Percentiles rank a stretch among this genome's conserved stretches.
These are phyloP conservation scores for Lotus japonicus DNA, from an alignment of 306 rosid genomes.

Conservation along the genomic window DNA sequence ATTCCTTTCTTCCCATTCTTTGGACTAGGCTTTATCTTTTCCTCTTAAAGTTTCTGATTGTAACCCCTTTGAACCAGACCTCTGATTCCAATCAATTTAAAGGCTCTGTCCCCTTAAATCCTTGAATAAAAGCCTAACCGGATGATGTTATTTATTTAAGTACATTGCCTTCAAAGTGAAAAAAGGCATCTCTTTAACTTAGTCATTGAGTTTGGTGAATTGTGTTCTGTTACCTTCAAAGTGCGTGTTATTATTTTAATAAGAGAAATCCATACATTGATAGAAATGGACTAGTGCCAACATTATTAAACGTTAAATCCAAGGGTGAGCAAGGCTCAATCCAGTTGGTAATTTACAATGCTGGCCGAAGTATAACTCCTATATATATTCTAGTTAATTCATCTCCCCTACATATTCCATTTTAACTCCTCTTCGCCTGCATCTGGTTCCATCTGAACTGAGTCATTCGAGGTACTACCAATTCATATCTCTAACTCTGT, in stretches of 20 bases:
- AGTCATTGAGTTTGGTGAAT: background rate
- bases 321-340: background rate
- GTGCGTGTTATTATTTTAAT: background rate
- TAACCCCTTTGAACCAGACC: conserved; percentile 13
- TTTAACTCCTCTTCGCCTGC: conserved; percentile 1
- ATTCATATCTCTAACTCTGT: background rate
- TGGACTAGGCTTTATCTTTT: conserved; percentile 23
- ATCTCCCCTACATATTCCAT: background rate
- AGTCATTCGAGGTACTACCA: conserved; percentile 24
- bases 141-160: background rate
- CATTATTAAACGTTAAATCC: background rate
- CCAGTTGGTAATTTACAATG: conserved; percentile 4
- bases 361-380: conserved; percentile 23
- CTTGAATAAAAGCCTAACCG: background rate
- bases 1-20: conserved; percentile 14
- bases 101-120: background rate
- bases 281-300: background rate
- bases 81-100: conserved; percentile 8
- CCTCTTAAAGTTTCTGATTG: conserved; percentile 14
- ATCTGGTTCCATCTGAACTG: background rate
- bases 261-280: background rate
- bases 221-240: background rate
- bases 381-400: conserved; percentile 24
- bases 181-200: conserved; percentile 1
- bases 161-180: background rate